Conservation (phyloP, 805 yeast genomes). For the Yarrowia deformans region DNA sequence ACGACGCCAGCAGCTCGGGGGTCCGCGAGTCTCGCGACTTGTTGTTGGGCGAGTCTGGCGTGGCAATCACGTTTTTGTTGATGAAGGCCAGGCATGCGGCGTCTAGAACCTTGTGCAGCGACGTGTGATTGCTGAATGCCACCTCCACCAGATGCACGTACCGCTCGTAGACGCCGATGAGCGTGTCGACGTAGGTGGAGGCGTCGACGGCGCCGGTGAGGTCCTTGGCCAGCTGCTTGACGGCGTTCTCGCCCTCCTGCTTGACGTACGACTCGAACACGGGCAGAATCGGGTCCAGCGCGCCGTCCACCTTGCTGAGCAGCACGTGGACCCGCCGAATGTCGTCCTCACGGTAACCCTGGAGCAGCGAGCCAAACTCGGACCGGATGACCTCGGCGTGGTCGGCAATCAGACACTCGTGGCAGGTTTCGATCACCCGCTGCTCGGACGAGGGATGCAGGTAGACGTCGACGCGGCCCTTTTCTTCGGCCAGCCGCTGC, state of each 20-base stretch:
- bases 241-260: constrained; percentile 64
- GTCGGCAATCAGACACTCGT: constrained; percentile 74
- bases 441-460: constrained; percentile 86
- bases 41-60: constrained; percentile 50
- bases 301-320: constrained; percentile 77
- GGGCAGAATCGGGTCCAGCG: constrained; percentile 78
- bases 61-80: constrained; percentile 80
- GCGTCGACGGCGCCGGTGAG: constrained; percentile 62
- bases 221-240: constrained; percentile 61
- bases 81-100: constrained; percentile 86
- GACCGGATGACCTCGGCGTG: constrained; percentile 79
- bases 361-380: constrained; percentile 78
- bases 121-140: constrained; percentile 76
- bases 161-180: constrained; percentile 71
- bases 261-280: constrained; percentile 77
- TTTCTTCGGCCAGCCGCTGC: constrained; percentile 81
- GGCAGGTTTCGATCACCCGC: constrained; percentile 76
- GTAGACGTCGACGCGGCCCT: constrained; percentile 74
- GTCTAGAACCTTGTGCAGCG: constrained; percentile 86
- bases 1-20: constrained; percentile 89
- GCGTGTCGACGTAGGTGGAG: constrained; percentile 76
- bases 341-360: constrained; percentile 73
- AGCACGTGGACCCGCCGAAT: constrained; percentile 78
- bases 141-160: constrained; percentile 68
- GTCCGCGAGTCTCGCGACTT: constrained; percentile 65